Evolutionary conservation across 2,329 filamentous ascomycete species (phyloP).

Genomic region (Colletotrichum spaethianum): DNA sequence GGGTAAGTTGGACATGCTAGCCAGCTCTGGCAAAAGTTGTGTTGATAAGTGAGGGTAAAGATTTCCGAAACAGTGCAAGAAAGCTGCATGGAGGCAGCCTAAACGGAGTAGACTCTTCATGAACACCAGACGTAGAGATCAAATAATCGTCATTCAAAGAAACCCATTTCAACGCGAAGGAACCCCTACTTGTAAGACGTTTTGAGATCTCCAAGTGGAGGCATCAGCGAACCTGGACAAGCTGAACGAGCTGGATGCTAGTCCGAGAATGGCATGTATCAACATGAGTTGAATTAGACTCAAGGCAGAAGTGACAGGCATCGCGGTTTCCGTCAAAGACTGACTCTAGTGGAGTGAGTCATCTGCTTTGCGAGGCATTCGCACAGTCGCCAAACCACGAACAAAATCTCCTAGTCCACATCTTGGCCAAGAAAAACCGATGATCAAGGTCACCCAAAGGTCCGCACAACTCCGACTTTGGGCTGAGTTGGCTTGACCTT

Average conservation of each 20-base stretch:
- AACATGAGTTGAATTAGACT: neutral
- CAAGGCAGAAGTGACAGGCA: neutral
- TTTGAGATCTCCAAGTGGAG: too few species aligned
- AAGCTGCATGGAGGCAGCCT: neutral
- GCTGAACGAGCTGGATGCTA: neutral
- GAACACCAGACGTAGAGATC: neutral
- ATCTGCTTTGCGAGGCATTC: neutral
- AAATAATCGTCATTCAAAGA: neutral
- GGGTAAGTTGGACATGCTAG: neutral
- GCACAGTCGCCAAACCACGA: neutral
- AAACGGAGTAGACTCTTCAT: neutral
- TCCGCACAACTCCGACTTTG: neutral
- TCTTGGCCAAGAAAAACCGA: neutral
- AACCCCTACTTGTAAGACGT: too few species aligned
- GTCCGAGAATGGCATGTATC: neutral
- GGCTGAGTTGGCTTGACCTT: neutral
- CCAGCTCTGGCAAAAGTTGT: neutral
- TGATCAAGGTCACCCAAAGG: neutral
- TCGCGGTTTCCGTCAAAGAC: neutral
- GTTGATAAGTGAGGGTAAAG: neutral
- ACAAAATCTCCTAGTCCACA: neutral
- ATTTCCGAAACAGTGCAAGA: neutral
- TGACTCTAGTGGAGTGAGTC: neutral
- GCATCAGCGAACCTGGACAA: neutral
- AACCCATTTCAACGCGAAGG: neutral